Evolutionary conservation across 768 basidiomycete genomes (phyloP), one percentile per base, ranked within the genome.

Genomic region (Fistulinella prunicolor): DNA sequence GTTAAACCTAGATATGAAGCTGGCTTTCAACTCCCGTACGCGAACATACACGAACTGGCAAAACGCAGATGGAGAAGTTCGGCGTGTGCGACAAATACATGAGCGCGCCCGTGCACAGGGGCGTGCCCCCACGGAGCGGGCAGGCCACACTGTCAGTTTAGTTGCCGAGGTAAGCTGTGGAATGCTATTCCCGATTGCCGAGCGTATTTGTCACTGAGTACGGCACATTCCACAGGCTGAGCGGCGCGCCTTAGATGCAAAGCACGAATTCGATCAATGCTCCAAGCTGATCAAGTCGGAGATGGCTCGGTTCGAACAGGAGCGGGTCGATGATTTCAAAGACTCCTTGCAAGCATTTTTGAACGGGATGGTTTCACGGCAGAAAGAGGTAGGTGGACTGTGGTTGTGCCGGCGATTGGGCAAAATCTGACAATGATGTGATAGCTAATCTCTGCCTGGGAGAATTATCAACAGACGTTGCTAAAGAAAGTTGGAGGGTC

Each of bases 241-340:
- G 67, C 78, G 91, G 42, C 81, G 85, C 17, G 83, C 87, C 4
- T 67, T 89, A 37, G 92, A 95, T 39, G 79, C 87, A 0, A 90
- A 87, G 61, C 81, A 82, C 42, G 95, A 96, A 54, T 99, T 88
- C 62, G 94, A 97, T 37, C 80, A 87, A 19, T 85, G 86, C 12
- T 90, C 92, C 17, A 86, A 86, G 55, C 72, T 96, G 17, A 84
- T 93, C 57, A 98, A 98, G 68, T 71, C 80, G 4, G 96, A 99
- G 69, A 81, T 94, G 54, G 82, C 82, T 5, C 75, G 95, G 36
- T 97, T 98, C 61, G 95, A 99, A 70, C 81, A 83, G 62, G 95
- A 96, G 68, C 81, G 94, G 36, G 79, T 98, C 21, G 88, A 91
- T 40, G 95, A 98, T 64, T 96, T 98, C 68, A 94, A 94, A 68